These are phyloP conservation scores for Exophiala dermatitidis DNA, from an alignment of 2,329 filamentous ascomycete species.

Conservation along the genomic window DNA sequence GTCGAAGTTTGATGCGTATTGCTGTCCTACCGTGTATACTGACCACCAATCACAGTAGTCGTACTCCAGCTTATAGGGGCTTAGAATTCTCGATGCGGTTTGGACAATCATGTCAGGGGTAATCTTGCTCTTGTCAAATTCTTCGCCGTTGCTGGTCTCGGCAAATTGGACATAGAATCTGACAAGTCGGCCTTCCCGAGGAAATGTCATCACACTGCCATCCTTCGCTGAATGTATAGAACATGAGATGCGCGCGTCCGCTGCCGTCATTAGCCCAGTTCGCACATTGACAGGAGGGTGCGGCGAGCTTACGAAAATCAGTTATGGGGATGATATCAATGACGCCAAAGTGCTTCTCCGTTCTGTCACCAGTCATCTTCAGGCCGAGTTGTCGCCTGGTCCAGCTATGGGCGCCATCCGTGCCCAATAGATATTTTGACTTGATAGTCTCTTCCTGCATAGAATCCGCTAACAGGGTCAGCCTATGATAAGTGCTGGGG, in stretches of 20 bases:
- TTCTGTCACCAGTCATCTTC: slow-evolving; percentile 49
- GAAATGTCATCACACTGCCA: slow-evolving; percentile 58
- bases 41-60: slow-evolving; percentile 61
- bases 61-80: slow-evolving; percentile 60
- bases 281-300: background rate
- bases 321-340: slow-evolving; percentile 47
- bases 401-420: slow-evolving; percentile 63
- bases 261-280: slow-evolving; percentile 31
- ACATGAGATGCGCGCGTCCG: slow-evolving; percentile 52
- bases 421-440: slow-evolving; percentile 52
- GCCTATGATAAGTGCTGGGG: background rate
- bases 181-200: slow-evolving; percentile 55
- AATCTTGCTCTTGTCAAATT: slow-evolving; percentile 55
- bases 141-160: slow-evolving; percentile 14
- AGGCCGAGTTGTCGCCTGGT: slow-evolving; percentile 53
- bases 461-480: background rate
- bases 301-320: slow-evolving; percentile 41
- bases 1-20: background rate
- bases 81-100: slow-evolving; percentile 58
- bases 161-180: slow-evolving; percentile 59
- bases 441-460: slow-evolving; percentile 7
- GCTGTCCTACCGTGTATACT: slow-evolving; percentile 40
- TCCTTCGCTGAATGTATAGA: slow-evolving; percentile 50
- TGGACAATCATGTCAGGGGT: slow-evolving; percentile 56
- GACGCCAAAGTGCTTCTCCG: slow-evolving; percentile 39